A percentile compares a stretch with the other conserved stretches of the same genome.
Conservation (phyloP, 257 asterid genomes). For the Gentiana macrophylla region DNA sequence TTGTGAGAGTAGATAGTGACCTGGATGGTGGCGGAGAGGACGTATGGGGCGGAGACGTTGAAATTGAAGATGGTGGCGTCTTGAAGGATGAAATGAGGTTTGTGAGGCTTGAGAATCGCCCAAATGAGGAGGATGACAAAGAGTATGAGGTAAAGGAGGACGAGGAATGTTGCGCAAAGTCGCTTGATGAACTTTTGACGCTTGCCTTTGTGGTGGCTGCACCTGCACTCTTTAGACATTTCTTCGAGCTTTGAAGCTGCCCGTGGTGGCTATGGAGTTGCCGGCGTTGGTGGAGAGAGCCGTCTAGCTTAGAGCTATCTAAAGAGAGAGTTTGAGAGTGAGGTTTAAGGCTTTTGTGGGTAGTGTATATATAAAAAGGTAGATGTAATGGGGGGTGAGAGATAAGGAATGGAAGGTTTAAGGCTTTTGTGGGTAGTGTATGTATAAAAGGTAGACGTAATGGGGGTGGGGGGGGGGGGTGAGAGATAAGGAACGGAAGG, state of each 20-base stretch:
- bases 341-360: too few relatives aligned
- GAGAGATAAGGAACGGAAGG: background rate
- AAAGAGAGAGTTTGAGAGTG: too few relatives aligned
- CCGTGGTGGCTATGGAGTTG: background rate
- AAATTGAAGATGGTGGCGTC: conserved; percentile 88
- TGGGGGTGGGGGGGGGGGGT: background rate
- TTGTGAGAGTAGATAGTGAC: conserved; percentile 73
- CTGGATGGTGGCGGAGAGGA: conserved; percentile 67
- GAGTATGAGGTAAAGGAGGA: conserved; percentile 39
- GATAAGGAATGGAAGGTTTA: too few relatives aligned
- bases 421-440: too few relatives aligned
- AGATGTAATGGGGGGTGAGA: too few relatives aligned
- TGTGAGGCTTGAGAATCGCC: conserved; percentile 76
- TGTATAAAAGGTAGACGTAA: too few relatives aligned
- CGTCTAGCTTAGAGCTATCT: background rate
- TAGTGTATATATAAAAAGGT: too few relatives aligned
- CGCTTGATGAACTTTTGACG: conserved; percentile 19
- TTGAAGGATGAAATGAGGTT: conserved; percentile 75
- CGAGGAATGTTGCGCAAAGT: conserved; percentile 25
- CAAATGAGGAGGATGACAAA: conserved; percentile 46
- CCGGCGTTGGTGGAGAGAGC: background rate
- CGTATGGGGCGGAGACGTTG: conserved; percentile 68
- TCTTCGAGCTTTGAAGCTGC: background rate
- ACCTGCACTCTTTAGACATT: conserved; percentile 31
- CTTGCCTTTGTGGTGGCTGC: conserved; percentile 56